A percentile compares a stretch with the other conserved stretches of the same genome.
Conservation (phyloP, 805 yeast species). For the Candida andamanensis region DNA sequence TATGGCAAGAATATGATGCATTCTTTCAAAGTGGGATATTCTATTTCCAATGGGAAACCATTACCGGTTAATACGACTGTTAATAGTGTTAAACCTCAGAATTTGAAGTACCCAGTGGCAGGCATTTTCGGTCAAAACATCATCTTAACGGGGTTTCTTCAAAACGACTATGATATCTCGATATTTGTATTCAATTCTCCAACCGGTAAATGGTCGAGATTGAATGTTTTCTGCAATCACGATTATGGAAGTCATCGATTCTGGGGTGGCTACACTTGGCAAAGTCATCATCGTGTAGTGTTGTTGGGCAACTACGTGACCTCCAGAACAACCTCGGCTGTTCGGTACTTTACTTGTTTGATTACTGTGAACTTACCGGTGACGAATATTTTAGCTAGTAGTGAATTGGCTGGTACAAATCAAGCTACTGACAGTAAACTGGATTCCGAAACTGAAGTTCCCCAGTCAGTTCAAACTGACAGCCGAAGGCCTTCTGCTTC, state of each 20-base stretch:
- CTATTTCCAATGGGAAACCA: conserved; percentile 25
- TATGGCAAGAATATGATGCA: conserved; percentile 24
- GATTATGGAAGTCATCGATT: conserved; percentile 52
- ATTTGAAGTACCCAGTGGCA: conserved; percentile 52
- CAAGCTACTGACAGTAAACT: conserved; percentile 3
- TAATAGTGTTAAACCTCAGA: conserved; percentile 36
- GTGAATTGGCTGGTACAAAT: conserved; percentile 27
- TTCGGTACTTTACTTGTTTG: conserved; percentile 44
- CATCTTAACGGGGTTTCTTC: conserved; percentile 55
- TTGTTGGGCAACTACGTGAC: conserved; percentile 53
- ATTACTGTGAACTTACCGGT: conserved; percentile 52
- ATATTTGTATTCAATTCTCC: conserved; percentile 48
- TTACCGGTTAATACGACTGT: conserved; percentile 15
- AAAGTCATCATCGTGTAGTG: conserved; percentile 67
- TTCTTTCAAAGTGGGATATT: conserved; percentile 30
- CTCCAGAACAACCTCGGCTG: conserved; percentile 40
- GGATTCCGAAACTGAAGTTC: conserved; percentile 2
- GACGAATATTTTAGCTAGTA: conserved; percentile 44
- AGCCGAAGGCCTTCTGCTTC: conserved; percentile 12
- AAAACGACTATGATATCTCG: conserved; percentile 43
- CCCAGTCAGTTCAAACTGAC: conserved; percentile 8
- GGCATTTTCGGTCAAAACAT: conserved; percentile 64
- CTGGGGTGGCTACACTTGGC: conserved; percentile 71
- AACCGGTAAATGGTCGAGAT: conserved; percentile 58
- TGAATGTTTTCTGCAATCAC: conserved; percentile 50